Conservation (phyloP, 257 asterid species). For the Parsonsia alboflavescens region DNA sequence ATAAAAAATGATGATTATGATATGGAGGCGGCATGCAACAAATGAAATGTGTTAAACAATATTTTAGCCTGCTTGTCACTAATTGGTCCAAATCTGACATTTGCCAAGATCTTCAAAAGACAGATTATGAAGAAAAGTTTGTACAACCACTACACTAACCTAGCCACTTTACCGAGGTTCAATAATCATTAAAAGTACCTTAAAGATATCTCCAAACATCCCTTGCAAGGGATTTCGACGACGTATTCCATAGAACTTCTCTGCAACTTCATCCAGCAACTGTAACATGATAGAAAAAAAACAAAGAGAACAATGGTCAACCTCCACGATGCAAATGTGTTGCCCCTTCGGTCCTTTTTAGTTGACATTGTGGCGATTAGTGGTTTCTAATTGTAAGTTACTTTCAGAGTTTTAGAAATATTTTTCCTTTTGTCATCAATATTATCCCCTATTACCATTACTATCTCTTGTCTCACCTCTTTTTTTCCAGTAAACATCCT, state of each 20-base stretch:
- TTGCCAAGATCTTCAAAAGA: conserved; percentile 4
- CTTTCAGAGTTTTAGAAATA: no score
- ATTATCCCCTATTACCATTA: no score
- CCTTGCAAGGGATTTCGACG: conserved; percentile 81
- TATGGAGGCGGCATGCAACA: neutral
- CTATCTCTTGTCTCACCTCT: no score
- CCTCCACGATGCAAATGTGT: neutral
- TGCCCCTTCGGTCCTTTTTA: neutral
- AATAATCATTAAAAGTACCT: conserved; percentile 30
- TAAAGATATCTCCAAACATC: conserved; percentile 86
- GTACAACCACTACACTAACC: neutral
- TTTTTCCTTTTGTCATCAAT: no score
- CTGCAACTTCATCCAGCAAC: conserved; percentile 84
- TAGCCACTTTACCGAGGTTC: neutral
- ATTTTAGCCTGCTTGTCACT: neutral
- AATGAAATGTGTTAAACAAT: neutral
- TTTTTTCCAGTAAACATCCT: no score
- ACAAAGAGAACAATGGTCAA: conserved; percentile 8
- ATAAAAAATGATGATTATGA: neutral
- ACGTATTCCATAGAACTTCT: conserved; percentile 75
- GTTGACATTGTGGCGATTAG: no score
- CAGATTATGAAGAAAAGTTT: neutral
- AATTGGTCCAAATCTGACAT: neutral
- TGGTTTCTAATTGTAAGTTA: no score
- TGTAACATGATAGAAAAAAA: conserved; percentile 29